Conservation (phyloP, 345 rosid species). For the Triadica sebifera region DNA sequence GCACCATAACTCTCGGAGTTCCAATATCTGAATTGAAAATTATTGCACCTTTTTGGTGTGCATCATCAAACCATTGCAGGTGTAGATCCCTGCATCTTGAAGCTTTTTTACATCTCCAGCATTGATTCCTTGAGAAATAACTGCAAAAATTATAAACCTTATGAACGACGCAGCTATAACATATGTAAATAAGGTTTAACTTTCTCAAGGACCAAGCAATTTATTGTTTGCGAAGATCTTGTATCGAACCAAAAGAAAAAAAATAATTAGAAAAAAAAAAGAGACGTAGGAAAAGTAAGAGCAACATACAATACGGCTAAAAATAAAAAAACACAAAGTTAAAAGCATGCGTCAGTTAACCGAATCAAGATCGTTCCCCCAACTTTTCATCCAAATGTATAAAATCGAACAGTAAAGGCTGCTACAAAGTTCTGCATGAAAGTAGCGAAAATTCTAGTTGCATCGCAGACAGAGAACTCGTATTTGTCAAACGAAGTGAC, state of each 20-base stretch:
- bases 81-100: slow-evolving; percentile 92
- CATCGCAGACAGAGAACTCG: neutral
- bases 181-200: neutral
- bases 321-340: neutral
- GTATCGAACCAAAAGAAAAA: too few species aligned
- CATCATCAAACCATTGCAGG: slow-evolving; percentile 98
- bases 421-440: too few species aligned
- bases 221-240: neutral
- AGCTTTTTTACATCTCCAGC: slow-evolving; percentile 91
- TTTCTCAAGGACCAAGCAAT: neutral
- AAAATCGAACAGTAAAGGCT: too few species aligned
- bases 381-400: neutral
- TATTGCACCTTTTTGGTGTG: slow-evolving; percentile 76
- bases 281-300: neutral
- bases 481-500: neutral
- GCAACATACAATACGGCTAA: neutral
- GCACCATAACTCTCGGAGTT: neutral
- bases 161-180: neutral
- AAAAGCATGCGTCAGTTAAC: neutral
- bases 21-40: slow-evolving; percentile 1
- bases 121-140: slow-evolving; percentile 78
- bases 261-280: neutral
- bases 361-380: neutral
- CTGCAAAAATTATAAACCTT: slow-evolving; percentile 31
- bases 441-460: neutral